Percentiles rank a stretch among this genome's conserved stretches.
Conservation (phyloP, 441 rosid genomes). For the Euphorbia corollata region DNA sequence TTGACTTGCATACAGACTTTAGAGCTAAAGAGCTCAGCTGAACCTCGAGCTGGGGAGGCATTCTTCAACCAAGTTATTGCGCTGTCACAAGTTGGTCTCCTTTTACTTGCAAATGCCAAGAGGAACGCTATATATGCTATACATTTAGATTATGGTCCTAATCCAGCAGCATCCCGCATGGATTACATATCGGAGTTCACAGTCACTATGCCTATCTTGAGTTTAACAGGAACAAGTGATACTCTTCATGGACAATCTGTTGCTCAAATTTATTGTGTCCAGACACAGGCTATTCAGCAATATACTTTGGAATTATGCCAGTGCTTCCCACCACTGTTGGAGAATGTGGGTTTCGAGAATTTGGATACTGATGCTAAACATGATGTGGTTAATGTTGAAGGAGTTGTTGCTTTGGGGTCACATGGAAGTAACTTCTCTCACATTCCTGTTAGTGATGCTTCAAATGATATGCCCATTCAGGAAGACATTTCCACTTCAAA, state of each 20-base stretch:
- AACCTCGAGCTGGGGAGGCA: slow-evolving; percentile 51
- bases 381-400: slow-evolving; percentile 35
- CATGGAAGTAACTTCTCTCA: slow-evolving; percentile 35
- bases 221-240: slow-evolving; percentile 62
- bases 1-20: slow-evolving; percentile 75
- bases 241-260: slow-evolving; percentile 42
- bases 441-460: slow-evolving; percentile 31
- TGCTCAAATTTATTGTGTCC: slow-evolving; percentile 72
- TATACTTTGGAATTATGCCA: slow-evolving; percentile 65
- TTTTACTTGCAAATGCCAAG: slow-evolving; percentile 81
- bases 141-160: slow-evolving; percentile 64
- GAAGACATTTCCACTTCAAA: slow-evolving; percentile 30
- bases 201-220: slow-evolving; percentile 80
- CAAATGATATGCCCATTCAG: slow-evolving; percentile 27
- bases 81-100: slow-evolving; percentile 51
- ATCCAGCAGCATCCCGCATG: slow-evolving; percentile 56
- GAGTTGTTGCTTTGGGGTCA: slow-evolving; percentile 28
- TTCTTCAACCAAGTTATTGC: slow-evolving; percentile 74
- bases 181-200: slow-evolving; percentile 74
- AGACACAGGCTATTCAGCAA: slow-evolving; percentile 80
- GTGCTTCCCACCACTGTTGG: slow-evolving; percentile 60
- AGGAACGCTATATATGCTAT: slow-evolving; percentile 74
- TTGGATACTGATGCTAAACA: slow-evolving; percentile 34
- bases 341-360: slow-evolving; percentile 43
- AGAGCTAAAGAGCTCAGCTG: slow-evolving; percentile 58